Base-by-base conservation (phyloP, 176 grass and related monocot genomes). In the Ensete glaucum region DNA sequence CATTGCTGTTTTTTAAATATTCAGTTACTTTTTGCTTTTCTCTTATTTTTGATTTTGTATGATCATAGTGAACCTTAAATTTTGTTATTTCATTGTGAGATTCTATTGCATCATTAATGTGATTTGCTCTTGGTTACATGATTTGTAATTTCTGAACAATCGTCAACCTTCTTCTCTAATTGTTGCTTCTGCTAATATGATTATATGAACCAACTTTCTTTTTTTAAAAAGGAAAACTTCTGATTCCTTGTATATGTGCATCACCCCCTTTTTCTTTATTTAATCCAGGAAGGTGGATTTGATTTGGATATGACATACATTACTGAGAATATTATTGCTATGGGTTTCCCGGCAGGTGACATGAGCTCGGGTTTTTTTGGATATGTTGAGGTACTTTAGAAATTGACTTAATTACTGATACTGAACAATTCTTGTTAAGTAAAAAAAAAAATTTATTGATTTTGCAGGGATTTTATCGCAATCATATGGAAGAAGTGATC, bases 261-360 rank as follows among this genome's bases (percentile, higher is more conserved):
- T 21, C 8, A 49, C 60, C 12, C 54, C 34, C 34, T 62, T 53
- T 24, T 15, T 11, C 57, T 50, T 20, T 75, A 64, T 53, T 72
- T 62, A 70, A 81, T 74, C 72, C 82, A 99, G 95, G 95, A 99
- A 94, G 95, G 95, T 64, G 95, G 90, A 63, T 99, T 99, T 89
- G 95, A 99, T 99, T 83, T 99, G 82, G 95, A 99, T 78, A 99
- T 99, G 95, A 99, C 95, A 82, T 99, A 99, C 84, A 99, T 99
- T 80, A 99, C 95, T 13, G 95, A 99, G 80, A 99, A 99, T 69
- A 91, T 99, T 74, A 99, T 99, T 82, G 95, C 95, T 52, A 99
- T 99, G 95, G 95, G 95, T 81, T 99, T 99, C 67, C 95, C 95
- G 78, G 95, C 95, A 27, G 95, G 95, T 80, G 95, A 99, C 87